Conservation (phyloP, 2,329 filamentous ascomycete species). For the Proliferodiscus dingleyae region DNA sequence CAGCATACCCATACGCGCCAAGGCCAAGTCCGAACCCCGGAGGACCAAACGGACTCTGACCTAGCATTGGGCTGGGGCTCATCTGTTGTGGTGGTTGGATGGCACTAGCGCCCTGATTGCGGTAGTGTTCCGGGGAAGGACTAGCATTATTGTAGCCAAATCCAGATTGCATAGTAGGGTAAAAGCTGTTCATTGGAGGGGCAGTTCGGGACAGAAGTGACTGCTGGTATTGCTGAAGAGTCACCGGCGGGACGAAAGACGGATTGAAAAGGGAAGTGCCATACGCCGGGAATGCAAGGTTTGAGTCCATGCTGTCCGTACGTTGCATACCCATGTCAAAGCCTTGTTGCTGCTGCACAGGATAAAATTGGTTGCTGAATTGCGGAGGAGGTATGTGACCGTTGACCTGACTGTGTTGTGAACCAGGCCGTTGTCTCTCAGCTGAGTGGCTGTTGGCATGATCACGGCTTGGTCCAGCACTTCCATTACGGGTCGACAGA, state of each 20-base stretch:
- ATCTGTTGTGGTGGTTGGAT: slow-evolving; percentile 38
- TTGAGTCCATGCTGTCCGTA: slow-evolving; percentile 48
- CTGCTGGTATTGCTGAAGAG: slow-evolving; percentile 55
- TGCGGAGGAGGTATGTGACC: slow-evolving; percentile 38
- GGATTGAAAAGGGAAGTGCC: slow-evolving; percentile 48
- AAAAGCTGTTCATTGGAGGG: slow-evolving; percentile 54
- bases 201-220: slow-evolving; percentile 48
- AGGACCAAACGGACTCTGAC: slow-evolving; percentile 41
- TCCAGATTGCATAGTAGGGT: slow-evolving; percentile 50
- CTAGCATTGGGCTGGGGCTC: slow-evolving; percentile 35
- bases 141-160: slow-evolving; percentile 48
- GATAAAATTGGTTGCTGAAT: slow-evolving; percentile 49
- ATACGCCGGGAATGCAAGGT: slow-evolving; percentile 47
- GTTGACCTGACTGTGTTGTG: slow-evolving; percentile 46
- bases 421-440: slow-evolving; percentile 51
- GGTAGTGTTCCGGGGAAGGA: slow-evolving; percentile 51
- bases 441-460: slow-evolving; percentile 35
- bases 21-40: slow-evolving; percentile 51
- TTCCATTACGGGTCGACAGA: slow-evolving; percentile 61
- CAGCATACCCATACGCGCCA: slow-evolving; percentile 40
- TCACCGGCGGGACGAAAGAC: slow-evolving; percentile 43
- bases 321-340: slow-evolving; percentile 47
- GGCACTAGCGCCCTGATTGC: slow-evolving; percentile 47
- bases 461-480: slow-evolving; percentile 32
- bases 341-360: slow-evolving; percentile 43